Base-by-base conservation (phyloP, 2,329 filamentous ascomycete genomes). In the Hymenoscyphus linearis region DNA sequence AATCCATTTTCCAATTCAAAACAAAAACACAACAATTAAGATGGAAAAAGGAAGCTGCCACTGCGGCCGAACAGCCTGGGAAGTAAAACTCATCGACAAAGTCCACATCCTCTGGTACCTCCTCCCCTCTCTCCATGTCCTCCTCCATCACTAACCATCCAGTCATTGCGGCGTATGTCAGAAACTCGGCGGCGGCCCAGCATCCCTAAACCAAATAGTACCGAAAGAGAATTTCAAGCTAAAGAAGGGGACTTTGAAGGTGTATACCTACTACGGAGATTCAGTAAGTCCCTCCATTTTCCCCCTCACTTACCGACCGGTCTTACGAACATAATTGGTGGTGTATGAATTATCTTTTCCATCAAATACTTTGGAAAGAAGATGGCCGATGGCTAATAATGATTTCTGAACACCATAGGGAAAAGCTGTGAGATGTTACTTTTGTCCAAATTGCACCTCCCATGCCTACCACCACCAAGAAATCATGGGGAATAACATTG, bases 161-260 rank as follows among this genome's bases (percentile, higher is more conserved):
- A 81, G 81, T 76, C 82, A 84, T 68, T 84, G 82, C 74, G 76
- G 81, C 67, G 82, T 81, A 34, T 85, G 82, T 71, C 88, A 89
- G 82, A 81, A 88, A 58, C 86, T 86, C 44, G 78, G 79, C 55
- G 87, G 89, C 70, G 85, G 83, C 67, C 81, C 80, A 60, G 89
- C 89, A 74, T 79, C 79, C 2, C 84, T 85, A 4, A 86, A 86
- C 72, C 64, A 66, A 55, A 66, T 66, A 27, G 44, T 68, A 35
- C 64, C 65, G n/a, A 64, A 67, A 67, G 71, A 74, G 35, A 73
- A 76, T 52, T 74, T 85, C 65, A 78, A 78, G 60, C 75, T 84
- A 73, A 82, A 78, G 58, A 79, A 81, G 67, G 82, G 82, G 55
- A 70, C 73, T 3, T 67, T 81, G 52, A 80, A 78, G 61, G 74